Evolutionary conservation across 2,329 filamentous ascomycete species (phyloP), one percentile per base, ranked within the genome.

Genomic region (Aspergillus novofumigatus): DNA sequence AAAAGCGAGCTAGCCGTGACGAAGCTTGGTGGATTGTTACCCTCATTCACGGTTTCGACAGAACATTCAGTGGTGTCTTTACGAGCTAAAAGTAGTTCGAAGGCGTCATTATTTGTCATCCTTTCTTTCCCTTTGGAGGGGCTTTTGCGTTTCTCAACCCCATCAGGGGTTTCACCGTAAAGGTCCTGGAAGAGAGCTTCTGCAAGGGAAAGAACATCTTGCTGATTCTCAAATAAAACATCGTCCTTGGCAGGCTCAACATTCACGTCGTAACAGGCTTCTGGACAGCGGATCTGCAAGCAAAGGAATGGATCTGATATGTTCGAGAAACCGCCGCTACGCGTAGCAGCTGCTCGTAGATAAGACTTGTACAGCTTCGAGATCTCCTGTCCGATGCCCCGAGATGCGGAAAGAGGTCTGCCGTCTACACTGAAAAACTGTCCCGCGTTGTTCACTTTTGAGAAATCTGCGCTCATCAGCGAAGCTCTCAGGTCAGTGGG

Each of bases 231-330:
- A 62, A 87, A 86, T 2, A 86, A 64, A 1, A 87, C 77, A 67
- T 87, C 82, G 64, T 87, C 83, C 65, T 88, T 88, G 1, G 81
- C 78, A 3, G 85, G 84, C 63, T 88, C 85, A 38, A 87, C 73
- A 58, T 87, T 87, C 4, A 80, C 76, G 69, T 87, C 85, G 65
- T 87, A 87, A 47, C 75, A 80, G 6, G 77, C 80, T 9, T 66
- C 64, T 1, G 80, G 80, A 66, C 84, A 87, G 1, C 65, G 63
- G 8, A 87, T 77, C 35, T 82, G 78, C 52, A 87, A 65, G 59
- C 75, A 81, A 10, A 86, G 63, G 64, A 87, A 86, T 0, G 83
- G 82, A 51, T 85, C 79, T 32, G 76, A 78, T 44, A 78, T 54
- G 5, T 63, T 62, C 23, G 56, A 61, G 61, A 66, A 5, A 56